Conservation (phyloP, 1,284 basidiomycete genomes). For the Chiua sp. region DNA sequence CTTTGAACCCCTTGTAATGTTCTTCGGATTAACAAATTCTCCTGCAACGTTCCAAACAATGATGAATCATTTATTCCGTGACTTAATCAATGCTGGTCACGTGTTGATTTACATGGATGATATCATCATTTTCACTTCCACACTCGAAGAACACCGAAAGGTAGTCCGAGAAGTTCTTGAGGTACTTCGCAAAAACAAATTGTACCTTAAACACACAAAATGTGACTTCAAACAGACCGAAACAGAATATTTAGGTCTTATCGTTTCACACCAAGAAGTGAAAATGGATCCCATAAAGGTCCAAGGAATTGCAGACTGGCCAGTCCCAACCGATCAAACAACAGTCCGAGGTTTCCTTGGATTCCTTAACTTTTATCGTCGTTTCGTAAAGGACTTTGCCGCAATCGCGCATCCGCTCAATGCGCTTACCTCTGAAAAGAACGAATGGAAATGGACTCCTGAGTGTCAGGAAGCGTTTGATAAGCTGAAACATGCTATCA, state of each 20-base stretch:
- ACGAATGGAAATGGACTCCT: neutral
- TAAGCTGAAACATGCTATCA: neutral
- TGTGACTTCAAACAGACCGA: conserved; percentile 40
- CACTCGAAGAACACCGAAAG: conserved; percentile 14
- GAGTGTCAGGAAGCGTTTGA: neutral
- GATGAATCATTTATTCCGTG: conserved; percentile 23
- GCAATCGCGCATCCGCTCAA: conserved; percentile 36
- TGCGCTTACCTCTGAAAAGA: conserved; percentile 20
- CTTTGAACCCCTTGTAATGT: conserved; percentile 43
- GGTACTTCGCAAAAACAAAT: too few relatives aligned
- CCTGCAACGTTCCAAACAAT: conserved; percentile 30
- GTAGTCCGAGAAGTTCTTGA: too few relatives aligned
- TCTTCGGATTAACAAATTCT: conserved; percentile 41
- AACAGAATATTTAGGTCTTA: conserved; percentile 46
- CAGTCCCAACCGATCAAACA: conserved; percentile 26
- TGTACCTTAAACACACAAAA: conserved; percentile 26
- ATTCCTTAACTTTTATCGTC: conserved; percentile 43
- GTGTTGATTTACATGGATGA: conserved; percentile 28
- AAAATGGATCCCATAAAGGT: conserved; percentile 47
- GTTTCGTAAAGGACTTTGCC: conserved; percentile 46
- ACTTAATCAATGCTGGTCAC: conserved; percentile 13
- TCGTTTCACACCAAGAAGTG: conserved; percentile 34
- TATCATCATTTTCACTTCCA: conserved; percentile 20
- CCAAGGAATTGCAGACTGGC: conserved; percentile 42
- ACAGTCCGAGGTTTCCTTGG: too few relatives aligned